Base-by-base conservation (phyloP, 768 basidiomycete genomes). In the Postia placenta region DNA sequence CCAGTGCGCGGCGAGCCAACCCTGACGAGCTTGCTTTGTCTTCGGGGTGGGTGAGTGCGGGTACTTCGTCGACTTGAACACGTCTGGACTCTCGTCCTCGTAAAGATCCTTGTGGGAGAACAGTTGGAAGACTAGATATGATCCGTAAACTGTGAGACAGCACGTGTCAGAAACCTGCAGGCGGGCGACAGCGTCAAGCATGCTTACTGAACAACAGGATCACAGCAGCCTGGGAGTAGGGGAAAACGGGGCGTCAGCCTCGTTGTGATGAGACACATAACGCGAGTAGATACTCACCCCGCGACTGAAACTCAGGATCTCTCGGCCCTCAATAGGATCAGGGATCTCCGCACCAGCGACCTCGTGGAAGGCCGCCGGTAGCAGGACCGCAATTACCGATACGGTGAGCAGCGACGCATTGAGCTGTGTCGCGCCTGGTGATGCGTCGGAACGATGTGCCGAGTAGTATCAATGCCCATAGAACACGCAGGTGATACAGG, bases 281-380 rank as follows among this genome's bases (percentile, higher is more conserved):
- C 24, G 43, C 27, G 41, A 23, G 35, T 14, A 33, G 15, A 14
- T 24, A 64, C 75, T 53, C 53, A 76, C 77, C 12, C 78, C 77
- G 41, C 70, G 74, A 47, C 79, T 80, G 67, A 79, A 74, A 40
- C 64, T 64, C 41, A 79, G 57, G 42, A 80, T 74, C 50, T 71
- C 65, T 17, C 53, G 25, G 14, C 58, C 68, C 54, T 80, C 75
- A 43, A 70, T 46, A 3, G 48, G 56, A 22, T 60, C 51, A 42
- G 51, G 57, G 47, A 65, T 59, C 47, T 23, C 51, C 22, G 50
- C 54, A 40, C 58, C 61, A 30, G 57, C 60, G 33, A 78, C 69
- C 53, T 85, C 75, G 54, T 90, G 83, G 66, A 87, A 93, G 1
- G 86, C 89, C 22, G 86, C 87, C 5, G 88, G 88, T 15, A 92